Conservation (phyloP, 1,284 basidiomycete genomes). For the Trichosporon sp. region DNA sequence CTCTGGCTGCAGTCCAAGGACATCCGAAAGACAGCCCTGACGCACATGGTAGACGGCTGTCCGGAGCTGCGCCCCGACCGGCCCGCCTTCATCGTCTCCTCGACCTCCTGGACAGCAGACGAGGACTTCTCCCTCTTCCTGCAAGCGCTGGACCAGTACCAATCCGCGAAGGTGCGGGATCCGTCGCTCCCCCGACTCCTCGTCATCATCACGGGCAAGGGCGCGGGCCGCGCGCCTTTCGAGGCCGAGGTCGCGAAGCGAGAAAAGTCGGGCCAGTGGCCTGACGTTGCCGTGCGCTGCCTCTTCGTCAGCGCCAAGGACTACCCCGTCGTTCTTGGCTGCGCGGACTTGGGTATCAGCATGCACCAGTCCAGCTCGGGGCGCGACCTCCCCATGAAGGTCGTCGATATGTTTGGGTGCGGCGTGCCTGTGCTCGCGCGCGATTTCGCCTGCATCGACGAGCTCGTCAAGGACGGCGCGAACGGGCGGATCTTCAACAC, state of each 20-base stretch:
- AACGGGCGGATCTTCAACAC: slow-evolving; percentile 83
- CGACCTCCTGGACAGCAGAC: slow-evolving; percentile 97
- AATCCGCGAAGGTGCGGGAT: slow-evolving; percentile 31
- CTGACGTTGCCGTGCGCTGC: slow-evolving; percentile 78
- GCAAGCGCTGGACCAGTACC: slow-evolving; percentile 67
- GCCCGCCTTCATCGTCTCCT: slow-evolving; percentile 84
- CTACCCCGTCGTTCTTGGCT: slow-evolving; percentile 83
- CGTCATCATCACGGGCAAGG: slow-evolving; percentile 90
- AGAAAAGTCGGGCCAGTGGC: slow-evolving; percentile 67
- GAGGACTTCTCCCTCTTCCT: slow-evolving; percentile 90
- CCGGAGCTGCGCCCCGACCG: slow-evolving; percentile 64
- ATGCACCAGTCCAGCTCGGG: slow-evolving; percentile 88
- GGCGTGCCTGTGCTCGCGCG: slow-evolving; percentile 89
- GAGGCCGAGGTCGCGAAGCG: slow-evolving; percentile 67
- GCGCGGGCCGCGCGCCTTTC: slow-evolving; percentile 73
- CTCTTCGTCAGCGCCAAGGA: slow-evolving; percentile 84
- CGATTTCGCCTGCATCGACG: slow-evolving; percentile 79
- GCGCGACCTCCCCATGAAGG: slow-evolving; percentile 97
- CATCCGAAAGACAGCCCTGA: slow-evolving; percentile 41
- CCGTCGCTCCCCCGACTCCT: slow-evolving; percentile 69
- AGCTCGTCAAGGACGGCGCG: slow-evolving; percentile 78
- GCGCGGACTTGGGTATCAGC: slow-evolving; percentile 88
- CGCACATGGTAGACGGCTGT: slow-evolving; percentile 30
- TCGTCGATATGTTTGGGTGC: slow-evolving; percentile 99
- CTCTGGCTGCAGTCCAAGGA: slow-evolving; percentile 49